These are phyloP conservation scores for Spiraea crenata DNA, from an alignment of 331 rosid species.

Conservation along the genomic window DNA sequence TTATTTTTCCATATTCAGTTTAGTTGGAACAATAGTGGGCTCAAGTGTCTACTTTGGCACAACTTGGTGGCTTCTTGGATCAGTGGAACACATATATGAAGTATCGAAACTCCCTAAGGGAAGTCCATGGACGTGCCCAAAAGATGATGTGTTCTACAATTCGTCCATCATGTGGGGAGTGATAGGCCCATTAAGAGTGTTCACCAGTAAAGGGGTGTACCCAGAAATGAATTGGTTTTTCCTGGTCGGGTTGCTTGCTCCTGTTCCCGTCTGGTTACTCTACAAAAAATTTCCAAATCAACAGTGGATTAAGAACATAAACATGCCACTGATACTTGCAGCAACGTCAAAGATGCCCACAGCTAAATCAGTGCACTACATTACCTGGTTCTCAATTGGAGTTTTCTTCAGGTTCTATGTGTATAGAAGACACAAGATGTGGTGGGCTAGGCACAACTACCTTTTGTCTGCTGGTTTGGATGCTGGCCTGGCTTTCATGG, in stretches of 20 bases:
- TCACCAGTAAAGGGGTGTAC: slow-evolving; percentile 50
- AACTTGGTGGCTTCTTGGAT: slow-evolving; percentile 82
- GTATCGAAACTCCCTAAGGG: slow-evolving; percentile 40
- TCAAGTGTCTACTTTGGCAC: slow-evolving; percentile 60
- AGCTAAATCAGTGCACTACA: slow-evolving; percentile 53
- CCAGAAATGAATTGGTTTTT: slow-evolving; percentile 74
- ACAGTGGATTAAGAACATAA: slow-evolving; percentile 53
- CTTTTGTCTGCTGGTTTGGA: slow-evolving; percentile 65
- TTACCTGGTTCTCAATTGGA: slow-evolving; percentile 61
- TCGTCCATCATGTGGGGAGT: slow-evolving; percentile 97
- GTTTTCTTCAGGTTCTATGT: slow-evolving; percentile 60
- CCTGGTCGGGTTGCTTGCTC: slow-evolving; percentile 60
- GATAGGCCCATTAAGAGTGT: slow-evolving; percentile 69
- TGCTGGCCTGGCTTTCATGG: slow-evolving; percentile 71
- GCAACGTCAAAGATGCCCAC: slow-evolving; percentile 47
- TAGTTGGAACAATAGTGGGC: slow-evolving; percentile 72
- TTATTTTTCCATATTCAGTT: slow-evolving; percentile 27
- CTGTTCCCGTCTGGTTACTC: slow-evolving; percentile 59
- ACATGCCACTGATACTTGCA: slow-evolving; percentile 55
- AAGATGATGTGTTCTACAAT: slow-evolving; percentile 69
- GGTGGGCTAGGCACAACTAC: slow-evolving; percentile 90
- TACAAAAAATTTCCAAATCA: slow-evolving; percentile 47
- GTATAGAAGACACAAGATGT: slow-evolving; percentile 44
- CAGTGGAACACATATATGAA: slow-evolving; percentile 53
- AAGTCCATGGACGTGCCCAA: slow-evolving; percentile 91